Conservation (phyloP, 2,329 filamentous ascomycete species). For the Epichloe gansuensis region DNA sequence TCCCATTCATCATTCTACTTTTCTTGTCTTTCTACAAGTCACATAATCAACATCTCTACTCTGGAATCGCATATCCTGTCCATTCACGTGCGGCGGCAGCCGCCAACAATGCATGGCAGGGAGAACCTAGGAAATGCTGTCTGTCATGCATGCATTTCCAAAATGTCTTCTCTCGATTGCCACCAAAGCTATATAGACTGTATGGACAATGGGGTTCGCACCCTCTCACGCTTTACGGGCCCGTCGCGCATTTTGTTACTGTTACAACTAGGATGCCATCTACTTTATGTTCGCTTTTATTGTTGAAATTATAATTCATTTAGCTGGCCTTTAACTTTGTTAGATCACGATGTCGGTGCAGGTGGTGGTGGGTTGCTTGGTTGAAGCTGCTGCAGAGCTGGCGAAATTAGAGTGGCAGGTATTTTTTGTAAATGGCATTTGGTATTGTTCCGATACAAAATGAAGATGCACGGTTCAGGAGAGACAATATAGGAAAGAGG, state of each 20-base stretch:
- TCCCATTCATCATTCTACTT: neutral
- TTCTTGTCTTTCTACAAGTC: neutral
- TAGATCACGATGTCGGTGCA: neutral
- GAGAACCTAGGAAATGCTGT: neutral
- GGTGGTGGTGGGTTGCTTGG: neutral
- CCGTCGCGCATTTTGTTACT: slow-evolving; percentile 20
- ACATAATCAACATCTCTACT: neutral
- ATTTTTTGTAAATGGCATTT: too few species aligned
- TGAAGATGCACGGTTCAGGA: too few species aligned
- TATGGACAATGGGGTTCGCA: slow-evolving; percentile 26
- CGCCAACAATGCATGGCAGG: neutral
- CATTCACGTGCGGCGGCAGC: neutral
- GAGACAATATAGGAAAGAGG: too few species aligned
- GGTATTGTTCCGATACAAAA: too few species aligned
- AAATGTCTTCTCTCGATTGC: slow-evolving; percentile 10
- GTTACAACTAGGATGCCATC: slow-evolving; percentile 18
- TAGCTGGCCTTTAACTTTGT: neutral
- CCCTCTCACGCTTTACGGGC: slow-evolving; percentile 16
- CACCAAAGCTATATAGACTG: slow-evolving; percentile 24
- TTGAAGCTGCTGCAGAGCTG: neutral
- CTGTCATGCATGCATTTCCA: slow-evolving; percentile 10
- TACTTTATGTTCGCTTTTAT: slow-evolving; percentile 8
- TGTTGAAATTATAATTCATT: slow-evolving; percentile 4
- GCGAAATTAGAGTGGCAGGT: neutral
- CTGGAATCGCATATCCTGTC: neutral